Evolutionary conservation across 108 stramenopile species (phyloP), one percentile per base, ranked within the genome.

Genomic region (Schizochytrium sp.): DNA sequence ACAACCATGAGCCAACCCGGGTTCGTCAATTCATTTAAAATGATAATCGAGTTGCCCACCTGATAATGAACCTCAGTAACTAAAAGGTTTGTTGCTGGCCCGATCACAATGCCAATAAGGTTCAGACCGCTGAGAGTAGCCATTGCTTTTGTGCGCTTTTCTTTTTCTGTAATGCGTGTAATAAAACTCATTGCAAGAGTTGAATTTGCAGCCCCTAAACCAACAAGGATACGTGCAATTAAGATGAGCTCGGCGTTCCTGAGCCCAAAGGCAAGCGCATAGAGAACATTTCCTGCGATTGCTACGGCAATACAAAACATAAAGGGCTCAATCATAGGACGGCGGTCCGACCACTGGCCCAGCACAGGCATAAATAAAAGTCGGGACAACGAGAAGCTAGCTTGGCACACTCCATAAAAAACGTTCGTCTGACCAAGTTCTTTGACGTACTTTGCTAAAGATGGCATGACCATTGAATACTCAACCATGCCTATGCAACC

Each of bases 381-480:
- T 12, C 76, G 10, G 50, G 76, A 83, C 53, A 55, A 38, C 3
- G 50, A 55, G 76, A 55, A 83, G 5, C 10, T 53, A n/a, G 76
- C 47, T n/a, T 55, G 47, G 0, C 50, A 83, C 8, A 42, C 50
- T 17, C 76, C 76, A 55, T 83, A 83, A 55, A 83, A 83, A 2
- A 55, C 76, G 13, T 83, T 83, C 76, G 76, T 55, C 76, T 55
- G 50, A 13, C 76, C 76, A 53, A 83, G 76, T 3, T 83, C 50
- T 40, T 50, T 55, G 17, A 83, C 76, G 53, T 83, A 83, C 45
- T 83, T 46, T 0, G 76, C 76, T 53, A 83, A 53, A 47, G 76
- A 83, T 28, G 76, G 76, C 76, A 83, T 83, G 50, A 83, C 76
- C 76, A 83, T 83, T 53, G 76, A 83, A 40, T 83, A 83, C 53